These are phyloP conservation scores for Angomonas deanei DNA, from an alignment of 208 protist genomes.

Conservation along the genomic window DNA sequence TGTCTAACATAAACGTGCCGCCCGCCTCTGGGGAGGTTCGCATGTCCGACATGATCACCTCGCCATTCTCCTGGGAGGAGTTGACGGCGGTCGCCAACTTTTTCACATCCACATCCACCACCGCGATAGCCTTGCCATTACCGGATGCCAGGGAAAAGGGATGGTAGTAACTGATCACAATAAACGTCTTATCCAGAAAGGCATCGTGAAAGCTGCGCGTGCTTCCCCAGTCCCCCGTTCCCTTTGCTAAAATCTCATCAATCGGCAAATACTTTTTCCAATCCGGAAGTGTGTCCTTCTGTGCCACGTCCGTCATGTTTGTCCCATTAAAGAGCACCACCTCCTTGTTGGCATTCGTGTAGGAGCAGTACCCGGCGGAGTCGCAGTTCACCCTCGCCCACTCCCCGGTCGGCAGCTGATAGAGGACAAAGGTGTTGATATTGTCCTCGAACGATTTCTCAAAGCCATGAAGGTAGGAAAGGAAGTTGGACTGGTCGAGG, in stretches of 20 bases:
- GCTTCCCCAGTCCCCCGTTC: slow-evolving; percentile 24
- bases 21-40: slow-evolving; percentile 17
- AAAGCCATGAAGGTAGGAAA: slow-evolving; percentile 20
- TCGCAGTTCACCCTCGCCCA: slow-evolving; percentile 37
- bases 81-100: slow-evolving; percentile 21
- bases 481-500: slow-evolving; percentile 17
- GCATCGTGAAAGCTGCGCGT: slow-evolving; percentile 10
- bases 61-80: slow-evolving; percentile 21
- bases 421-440: slow-evolving; percentile 26
- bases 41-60: slow-evolving; percentile 37
- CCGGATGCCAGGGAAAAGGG: slow-evolving; percentile 19
- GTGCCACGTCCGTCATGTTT: slow-evolving; percentile 8
- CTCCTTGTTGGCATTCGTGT: slow-evolving; percentile 4
- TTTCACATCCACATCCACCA: slow-evolving; percentile 32
- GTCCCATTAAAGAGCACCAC: slow-evolving; percentile 6
- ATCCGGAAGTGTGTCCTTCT: background rate
- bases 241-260: slow-evolving; percentile 5
- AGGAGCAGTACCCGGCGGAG: slow-evolving; percentile 10
- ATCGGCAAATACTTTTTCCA: slow-evolving; percentile 13
- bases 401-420: slow-evolving; percentile 15
- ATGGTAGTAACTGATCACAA: slow-evolving; percentile 28
- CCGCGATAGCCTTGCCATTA: slow-evolving; percentile 17
- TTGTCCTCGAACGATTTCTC: slow-evolving; percentile 27
- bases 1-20: slow-evolving; percentile 39
- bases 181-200: slow-evolving; percentile 11